phyloP scores from a whole-genome alignment of 805 yeast species.

The Nakazawaea wickerhamii region DNA sequence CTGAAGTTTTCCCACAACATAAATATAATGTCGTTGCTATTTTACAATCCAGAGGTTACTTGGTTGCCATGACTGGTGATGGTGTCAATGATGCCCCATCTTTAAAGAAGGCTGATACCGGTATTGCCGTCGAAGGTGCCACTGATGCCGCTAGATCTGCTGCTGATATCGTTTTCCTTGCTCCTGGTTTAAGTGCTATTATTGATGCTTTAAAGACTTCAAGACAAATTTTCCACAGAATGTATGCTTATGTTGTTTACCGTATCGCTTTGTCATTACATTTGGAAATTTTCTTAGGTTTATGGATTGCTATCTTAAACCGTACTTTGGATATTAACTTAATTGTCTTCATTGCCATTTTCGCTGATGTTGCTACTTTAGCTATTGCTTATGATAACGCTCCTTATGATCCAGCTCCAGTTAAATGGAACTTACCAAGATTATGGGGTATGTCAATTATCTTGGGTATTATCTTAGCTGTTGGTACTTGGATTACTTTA shows the following conservation, averaged over 20 bases:
- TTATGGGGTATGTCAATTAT: constrained; percentile 94
- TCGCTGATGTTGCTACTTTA: constrained; percentile 95
- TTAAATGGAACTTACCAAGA: constrained; percentile 95
- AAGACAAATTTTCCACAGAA: constrained; percentile 97
- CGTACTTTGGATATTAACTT: constrained; percentile 81
- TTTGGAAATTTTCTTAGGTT: constrained; percentile 90
- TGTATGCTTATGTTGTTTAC: constrained; percentile 97
- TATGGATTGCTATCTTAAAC: constrained; percentile 94
- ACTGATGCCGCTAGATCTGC: constrained; percentile 97
- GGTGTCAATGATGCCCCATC: constrained; percentile 99
- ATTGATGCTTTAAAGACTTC: constrained; percentile 93
- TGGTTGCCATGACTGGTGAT: constrained; percentile 99
- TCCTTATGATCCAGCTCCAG: constrained; percentile 89
- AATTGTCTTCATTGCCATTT: constrained; percentile 93
- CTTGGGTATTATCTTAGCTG: constrained; percentile 79
- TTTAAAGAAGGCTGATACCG: constrained; percentile 91
- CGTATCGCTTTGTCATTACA: constrained; percentile 94
- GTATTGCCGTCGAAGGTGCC: constrained; percentile 98
- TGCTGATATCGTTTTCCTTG: constrained; percentile 92
- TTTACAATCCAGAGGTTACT: constrained; percentile 91
- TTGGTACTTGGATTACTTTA: constrained; percentile 92
- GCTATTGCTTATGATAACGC: constrained; percentile 98
- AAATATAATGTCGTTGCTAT: constrained; percentile 94
- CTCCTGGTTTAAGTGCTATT: constrained; percentile 93
- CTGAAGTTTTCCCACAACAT: constrained; percentile 98